These are phyloP conservation scores for Trypethelium eluteriae DNA, from an alignment of 495 filamentous ascomycete genomes.

Conservation along the genomic window DNA sequence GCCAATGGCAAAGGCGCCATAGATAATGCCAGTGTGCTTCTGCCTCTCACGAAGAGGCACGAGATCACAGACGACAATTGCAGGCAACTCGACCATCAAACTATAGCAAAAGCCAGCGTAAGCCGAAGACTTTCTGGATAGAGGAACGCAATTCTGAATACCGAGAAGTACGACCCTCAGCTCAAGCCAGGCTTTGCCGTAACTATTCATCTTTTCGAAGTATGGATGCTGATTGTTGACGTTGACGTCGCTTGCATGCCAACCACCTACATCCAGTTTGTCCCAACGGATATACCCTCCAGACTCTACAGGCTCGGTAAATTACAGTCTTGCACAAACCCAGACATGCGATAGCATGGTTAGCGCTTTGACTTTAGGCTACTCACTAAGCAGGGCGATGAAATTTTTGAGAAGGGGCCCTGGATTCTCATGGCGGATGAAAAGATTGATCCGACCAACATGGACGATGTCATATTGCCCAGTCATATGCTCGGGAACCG, in stretches of 20 bases:
- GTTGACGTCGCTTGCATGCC: not conserved
- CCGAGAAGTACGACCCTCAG: not conserved
- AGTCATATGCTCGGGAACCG: slow-evolving; percentile 5
- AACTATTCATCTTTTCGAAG: not conserved
- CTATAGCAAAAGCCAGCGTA: too few species aligned
- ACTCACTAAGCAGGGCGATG: slow-evolving; percentile 26
- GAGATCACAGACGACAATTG: not conserved
- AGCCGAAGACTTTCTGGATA: too few species aligned
- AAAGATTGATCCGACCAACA: slow-evolving; percentile 26
- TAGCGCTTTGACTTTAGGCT: not conserved
- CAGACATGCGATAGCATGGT: not conserved
- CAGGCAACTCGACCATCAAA: not conserved
- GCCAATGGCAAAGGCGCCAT: not conserved
- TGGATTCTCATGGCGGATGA: slow-evolving; percentile 27
- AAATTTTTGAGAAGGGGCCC: slow-evolving; percentile 26
- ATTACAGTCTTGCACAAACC: not conserved
- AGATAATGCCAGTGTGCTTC: not conserved
- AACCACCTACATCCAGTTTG: slow-evolving; percentile 18
- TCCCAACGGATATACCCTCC: slow-evolving; percentile 40
- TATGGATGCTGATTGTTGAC: not conserved
- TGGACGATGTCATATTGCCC: slow-evolving; percentile 19
- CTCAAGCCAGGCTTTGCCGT: not conserved
- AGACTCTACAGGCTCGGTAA: slow-evolving; percentile 20
- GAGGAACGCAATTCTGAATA: not conserved
- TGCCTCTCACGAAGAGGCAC: not conserved